Conservation (phyloP, 257 asterid genomes). For the Fraxinus quadrangulata region DNA sequence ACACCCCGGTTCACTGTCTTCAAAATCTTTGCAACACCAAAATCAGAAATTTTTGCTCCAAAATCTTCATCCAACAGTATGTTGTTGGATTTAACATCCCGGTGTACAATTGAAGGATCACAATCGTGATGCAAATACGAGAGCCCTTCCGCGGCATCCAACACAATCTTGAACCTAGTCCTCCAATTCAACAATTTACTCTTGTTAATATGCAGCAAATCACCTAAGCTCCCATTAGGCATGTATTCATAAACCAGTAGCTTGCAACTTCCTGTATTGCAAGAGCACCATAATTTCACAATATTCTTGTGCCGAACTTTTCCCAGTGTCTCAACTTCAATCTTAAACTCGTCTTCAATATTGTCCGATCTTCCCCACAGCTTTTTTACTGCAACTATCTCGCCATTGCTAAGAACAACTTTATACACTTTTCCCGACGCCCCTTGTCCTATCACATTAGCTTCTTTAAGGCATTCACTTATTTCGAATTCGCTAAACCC, state of each 20-base stretch:
- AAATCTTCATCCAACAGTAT: slow-evolving; percentile 61
- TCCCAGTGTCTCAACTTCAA: slow-evolving; percentile 76
- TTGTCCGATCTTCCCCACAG: slow-evolving; percentile 40
- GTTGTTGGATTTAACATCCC: slow-evolving; percentile 86
- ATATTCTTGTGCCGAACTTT: slow-evolving; percentile 83
- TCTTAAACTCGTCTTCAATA: slow-evolving; percentile 52
- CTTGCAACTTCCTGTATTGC: slow-evolving; percentile 52
- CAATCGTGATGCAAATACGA: slow-evolving; percentile 88
- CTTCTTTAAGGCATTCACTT: slow-evolving; percentile 54
- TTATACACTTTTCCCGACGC: slow-evolving; percentile 79
- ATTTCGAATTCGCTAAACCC: slow-evolving; percentile 68
- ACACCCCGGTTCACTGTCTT: slow-evolving; percentile 35
- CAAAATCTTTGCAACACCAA: slow-evolving; percentile 77
- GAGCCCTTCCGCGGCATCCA: slow-evolving; percentile 89
- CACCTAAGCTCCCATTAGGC: slow-evolving; percentile 89
- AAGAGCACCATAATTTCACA: slow-evolving; percentile 74
- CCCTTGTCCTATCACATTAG: slow-evolving; percentile 66
- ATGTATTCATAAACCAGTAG: slow-evolving; percentile 79
- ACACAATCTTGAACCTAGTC: slow-evolving; percentile 59
- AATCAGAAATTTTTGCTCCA: slow-evolving; percentile 80
- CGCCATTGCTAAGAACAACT: slow-evolving; percentile 64
- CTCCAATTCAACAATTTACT: slow-evolving; percentile 60
- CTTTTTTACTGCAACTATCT: slow-evolving; percentile 76
- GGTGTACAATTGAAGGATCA: slow-evolving; percentile 77
- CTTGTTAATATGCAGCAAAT: slow-evolving; percentile 57